Conservation (phyloP, 352 stramenopile species). For the Hyphochytrium catenoides region DNA sequence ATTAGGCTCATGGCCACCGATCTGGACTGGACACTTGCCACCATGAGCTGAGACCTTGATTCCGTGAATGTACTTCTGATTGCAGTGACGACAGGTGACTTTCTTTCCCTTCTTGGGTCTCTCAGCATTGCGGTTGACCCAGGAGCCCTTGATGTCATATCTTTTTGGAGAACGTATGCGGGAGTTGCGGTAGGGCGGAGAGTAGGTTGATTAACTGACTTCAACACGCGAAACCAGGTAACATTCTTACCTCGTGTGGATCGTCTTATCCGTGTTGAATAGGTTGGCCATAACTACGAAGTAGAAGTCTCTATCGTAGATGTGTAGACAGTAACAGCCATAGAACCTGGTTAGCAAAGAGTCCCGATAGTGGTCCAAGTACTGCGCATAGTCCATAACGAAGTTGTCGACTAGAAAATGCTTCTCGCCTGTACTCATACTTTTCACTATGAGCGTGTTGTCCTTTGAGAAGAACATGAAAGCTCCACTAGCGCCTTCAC, state of each 20-base stretch:
- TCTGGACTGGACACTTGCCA: constrained; percentile 42
- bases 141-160: constrained; percentile 76
- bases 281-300: constrained; percentile 80
- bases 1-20: constrained; percentile 43
- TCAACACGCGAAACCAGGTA: too few species aligned
- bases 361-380: constrained; percentile 59
- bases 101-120: constrained; percentile 26
- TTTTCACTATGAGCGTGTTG: constrained; percentile 71
- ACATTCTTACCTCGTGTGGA: too few species aligned
- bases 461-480: constrained; percentile 73
- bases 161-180: too few species aligned
- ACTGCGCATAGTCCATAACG: constrained; percentile 47
- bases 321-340: constrained; percentile 64
- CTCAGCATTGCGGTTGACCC: constrained; percentile 57
- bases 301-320: constrained; percentile 70
- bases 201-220: too few species aligned
- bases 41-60: constrained; percentile 24
- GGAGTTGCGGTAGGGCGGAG: too few species aligned
- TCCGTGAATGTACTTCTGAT: constrained; percentile 52
- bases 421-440: constrained; percentile 44
- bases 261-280: constrained; percentile 43
- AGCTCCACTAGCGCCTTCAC: constrained; percentile 51
- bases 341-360: constrained; percentile 67
- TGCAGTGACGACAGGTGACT: constrained; percentile 42
- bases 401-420: constrained; percentile 43